Percentiles rank a stretch among this genome's conserved stretches.
Conservation (phyloP, 495 filamentous ascomycete genomes). For the Schizothecium vesticola region DNA sequence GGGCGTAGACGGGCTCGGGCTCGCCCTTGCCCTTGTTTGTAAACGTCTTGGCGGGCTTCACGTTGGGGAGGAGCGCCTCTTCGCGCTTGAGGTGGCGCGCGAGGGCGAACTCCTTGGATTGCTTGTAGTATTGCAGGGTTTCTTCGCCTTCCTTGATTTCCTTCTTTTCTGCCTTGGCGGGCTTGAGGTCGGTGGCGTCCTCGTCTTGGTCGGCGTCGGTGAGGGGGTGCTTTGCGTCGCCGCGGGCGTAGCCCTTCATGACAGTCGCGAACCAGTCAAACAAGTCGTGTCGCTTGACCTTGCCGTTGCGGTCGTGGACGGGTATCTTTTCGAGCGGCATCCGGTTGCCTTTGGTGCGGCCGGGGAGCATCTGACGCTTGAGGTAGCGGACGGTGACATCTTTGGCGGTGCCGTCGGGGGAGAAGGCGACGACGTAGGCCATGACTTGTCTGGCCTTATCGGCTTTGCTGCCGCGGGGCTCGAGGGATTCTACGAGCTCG, state of each 20-base stretch:
- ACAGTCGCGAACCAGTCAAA: conserved; percentile 83
- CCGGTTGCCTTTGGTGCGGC: conserved; percentile 83
- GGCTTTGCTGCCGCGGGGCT: conserved; percentile 74
- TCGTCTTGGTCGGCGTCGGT: conserved; percentile 73
- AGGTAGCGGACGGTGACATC: conserved; percentile 94
- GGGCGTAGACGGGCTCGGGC: conserved; percentile 72
- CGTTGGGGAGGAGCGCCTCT: conserved; percentile 71
- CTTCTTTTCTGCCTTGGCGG: conserved; percentile 64
- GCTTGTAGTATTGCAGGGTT: conserved; percentile 79
- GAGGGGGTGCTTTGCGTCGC: conserved; percentile 41
- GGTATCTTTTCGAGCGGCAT: conserved; percentile 72
- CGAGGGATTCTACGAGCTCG: conserved; percentile 69
- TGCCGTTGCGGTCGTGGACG: conserved; percentile 64
- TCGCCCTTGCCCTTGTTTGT: conserved; percentile 55
- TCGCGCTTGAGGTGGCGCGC: conserved; percentile 87
- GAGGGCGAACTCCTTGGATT: conserved; percentile 78
- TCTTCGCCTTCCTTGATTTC: conserved; percentile 68
- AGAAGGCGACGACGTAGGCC: conserved; percentile 84
- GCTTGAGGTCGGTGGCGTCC: conserved; percentile 66
- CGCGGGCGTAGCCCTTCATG: conserved; percentile 67
- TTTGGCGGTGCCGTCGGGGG: conserved; percentile 81
- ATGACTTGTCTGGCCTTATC: conserved; percentile 85
- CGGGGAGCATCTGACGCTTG: conserved; percentile 74
- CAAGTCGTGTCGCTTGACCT: conserved; percentile 62
- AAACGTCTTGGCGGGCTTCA: conserved; percentile 70